Conservation (phyloP, 768 basidiomycete genomes). For the Leccinellum albellum region DNA sequence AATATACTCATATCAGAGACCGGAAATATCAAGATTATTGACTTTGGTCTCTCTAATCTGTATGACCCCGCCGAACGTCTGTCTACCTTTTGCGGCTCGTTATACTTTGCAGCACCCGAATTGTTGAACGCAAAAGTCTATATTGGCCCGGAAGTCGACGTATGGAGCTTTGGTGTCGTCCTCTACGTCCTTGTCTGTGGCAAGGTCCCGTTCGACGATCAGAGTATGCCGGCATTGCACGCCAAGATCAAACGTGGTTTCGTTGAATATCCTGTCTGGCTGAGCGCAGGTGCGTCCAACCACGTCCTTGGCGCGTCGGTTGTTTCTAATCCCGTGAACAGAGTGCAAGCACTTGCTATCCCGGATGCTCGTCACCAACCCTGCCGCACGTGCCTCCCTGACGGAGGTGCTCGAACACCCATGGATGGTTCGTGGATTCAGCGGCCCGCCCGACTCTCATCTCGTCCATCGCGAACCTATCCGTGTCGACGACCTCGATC, state of each 20-base stretch:
- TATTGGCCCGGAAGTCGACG: conserved; percentile 96
- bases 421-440: conserved; percentile 90
- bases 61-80: conserved; percentile 81
- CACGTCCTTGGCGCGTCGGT: background rate
- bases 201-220: conserved; percentile 98
- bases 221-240: conserved; percentile 98
- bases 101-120: conserved; percentile 98
- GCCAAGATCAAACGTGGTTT: conserved; percentile 98
- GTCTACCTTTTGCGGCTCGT: conserved; percentile 93
- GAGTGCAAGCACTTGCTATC: conserved; percentile 94
- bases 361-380: conserved; percentile 95
- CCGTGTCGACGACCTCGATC: conserved; percentile 84
- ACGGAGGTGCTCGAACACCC: conserved; percentile 83
- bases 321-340: conserved; percentile 29
- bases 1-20: conserved; percentile 98
- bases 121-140: conserved; percentile 95
- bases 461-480: conserved; percentile 88
- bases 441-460: conserved; percentile 76
- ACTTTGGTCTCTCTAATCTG: conserved; percentile 96
- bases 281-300: conserved; percentile 74
- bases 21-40: conserved; percentile 99
- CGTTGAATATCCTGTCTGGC: conserved; percentile 97
- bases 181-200: conserved; percentile 97
- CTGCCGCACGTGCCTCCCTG: conserved; percentile 76
- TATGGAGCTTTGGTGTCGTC: conserved; percentile 99